These are phyloP conservation scores for Crithidia thermophila DNA, from an alignment of 208 protist genomes.

Conservation along the genomic window DNA sequence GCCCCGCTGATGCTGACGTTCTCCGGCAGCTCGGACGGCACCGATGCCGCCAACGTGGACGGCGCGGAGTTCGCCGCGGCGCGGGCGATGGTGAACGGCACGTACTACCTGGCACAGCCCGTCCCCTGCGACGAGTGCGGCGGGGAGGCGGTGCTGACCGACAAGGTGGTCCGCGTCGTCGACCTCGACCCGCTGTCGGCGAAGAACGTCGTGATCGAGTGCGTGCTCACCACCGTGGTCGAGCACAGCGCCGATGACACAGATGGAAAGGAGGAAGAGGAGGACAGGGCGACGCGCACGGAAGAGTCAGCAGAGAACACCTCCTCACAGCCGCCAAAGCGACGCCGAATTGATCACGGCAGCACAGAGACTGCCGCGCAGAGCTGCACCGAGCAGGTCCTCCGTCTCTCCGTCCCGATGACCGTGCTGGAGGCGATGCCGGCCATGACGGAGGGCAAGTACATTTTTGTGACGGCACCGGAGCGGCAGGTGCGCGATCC, in stretches of 20 bases:
- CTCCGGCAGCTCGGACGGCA: background rate
- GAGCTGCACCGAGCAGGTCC: conserved; percentile 8
- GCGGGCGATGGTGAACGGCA: conserved; percentile 49
- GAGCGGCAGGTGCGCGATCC: conserved; percentile 65
- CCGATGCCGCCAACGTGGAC: conserved; percentile 16
- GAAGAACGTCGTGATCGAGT: conserved; percentile 62
- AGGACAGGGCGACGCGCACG: background rate
- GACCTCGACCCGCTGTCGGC: conserved; percentile 57
- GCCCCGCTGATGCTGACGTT: conserved; percentile 31
- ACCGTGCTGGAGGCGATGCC: conserved; percentile 61
- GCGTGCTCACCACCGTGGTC: conserved; percentile 29
- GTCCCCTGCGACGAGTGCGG: conserved; percentile 47
- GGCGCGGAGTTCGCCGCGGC: conserved; percentile 49
- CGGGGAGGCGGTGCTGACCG: conserved; percentile 36
- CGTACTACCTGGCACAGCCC: conserved; percentile 66
- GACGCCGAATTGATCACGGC: conserved; percentile 18
- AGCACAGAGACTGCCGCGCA: background rate
- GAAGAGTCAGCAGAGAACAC: conserved; percentile 1
- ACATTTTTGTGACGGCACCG: conserved; percentile 65
- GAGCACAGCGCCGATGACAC: background rate
- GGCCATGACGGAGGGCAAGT: conserved; percentile 50
- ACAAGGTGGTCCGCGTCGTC: conserved; percentile 70
- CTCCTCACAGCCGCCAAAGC: conserved; percentile 5
- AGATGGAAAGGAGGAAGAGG: background rate
- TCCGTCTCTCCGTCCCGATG: conserved; percentile 52